phyloP scores from a whole-genome alignment of 2,329 filamentous ascomycete species.

The Stagonosporopsis vannaccii region DNA sequence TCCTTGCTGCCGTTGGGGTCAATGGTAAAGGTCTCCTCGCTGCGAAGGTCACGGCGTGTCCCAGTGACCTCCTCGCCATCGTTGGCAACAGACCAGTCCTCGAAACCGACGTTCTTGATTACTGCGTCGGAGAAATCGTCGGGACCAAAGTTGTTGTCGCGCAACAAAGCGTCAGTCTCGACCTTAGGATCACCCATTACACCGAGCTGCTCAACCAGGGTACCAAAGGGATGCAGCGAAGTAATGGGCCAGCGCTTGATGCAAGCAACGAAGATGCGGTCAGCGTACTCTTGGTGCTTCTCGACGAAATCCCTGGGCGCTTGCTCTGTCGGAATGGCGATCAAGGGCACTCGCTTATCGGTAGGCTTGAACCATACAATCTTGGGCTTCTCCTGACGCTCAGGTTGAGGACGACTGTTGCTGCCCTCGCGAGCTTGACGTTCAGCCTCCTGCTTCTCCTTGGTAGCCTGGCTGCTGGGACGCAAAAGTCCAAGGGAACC shows the following conservation, averaged over 20 bases:
- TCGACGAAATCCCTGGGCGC: conserved; percentile 97
- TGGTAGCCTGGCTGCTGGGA: conserved; percentile 96
- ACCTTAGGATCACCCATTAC: conserved; percentile 98
- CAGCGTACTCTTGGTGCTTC: conserved; percentile 96
- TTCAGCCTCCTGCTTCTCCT: conserved; percentile 99
- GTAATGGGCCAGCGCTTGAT: conserved; percentile 99
- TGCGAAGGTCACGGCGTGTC: conserved; percentile 86
- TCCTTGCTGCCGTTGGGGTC: conserved; percentile 88
- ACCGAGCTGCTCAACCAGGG: conserved; percentile 93
- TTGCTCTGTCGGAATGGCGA: conserved; percentile 97
- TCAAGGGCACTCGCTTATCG: conserved; percentile 96
- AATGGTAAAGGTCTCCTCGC: conserved; percentile 88
- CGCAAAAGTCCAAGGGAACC: conserved; percentile 92
- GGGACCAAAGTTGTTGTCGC: conserved; percentile 98
- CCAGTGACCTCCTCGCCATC: conserved; percentile 79
- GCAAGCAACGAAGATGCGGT: conserved; percentile 97
- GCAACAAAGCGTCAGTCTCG: conserved; percentile 93
- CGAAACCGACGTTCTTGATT: conserved; percentile 86
- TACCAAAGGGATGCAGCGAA: conserved; percentile 98
- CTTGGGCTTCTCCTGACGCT: conserved; percentile 96
- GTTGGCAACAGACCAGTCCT: conserved; percentile 86
- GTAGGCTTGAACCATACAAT: conserved; percentile 99
- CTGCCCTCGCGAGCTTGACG: conserved; percentile 86
- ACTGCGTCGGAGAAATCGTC: conserved; percentile 98
- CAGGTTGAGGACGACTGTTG: conserved; percentile 75